Conservation (phyloP, 129 eudicot species). For the Lactuca saligna region DNA sequence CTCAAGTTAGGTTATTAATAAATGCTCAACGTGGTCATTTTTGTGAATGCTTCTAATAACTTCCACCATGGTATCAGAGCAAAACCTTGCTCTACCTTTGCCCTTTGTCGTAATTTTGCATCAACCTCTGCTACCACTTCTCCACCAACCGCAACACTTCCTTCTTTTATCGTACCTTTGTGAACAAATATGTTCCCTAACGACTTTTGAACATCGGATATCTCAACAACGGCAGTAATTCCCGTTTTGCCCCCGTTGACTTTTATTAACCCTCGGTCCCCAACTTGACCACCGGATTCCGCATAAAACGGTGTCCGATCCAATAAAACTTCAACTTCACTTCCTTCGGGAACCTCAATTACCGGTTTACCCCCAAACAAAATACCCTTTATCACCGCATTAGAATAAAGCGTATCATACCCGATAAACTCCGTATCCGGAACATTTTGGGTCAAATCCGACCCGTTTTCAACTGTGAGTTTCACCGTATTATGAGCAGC, state of each 20-base stretch:
- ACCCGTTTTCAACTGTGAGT: constrained; percentile 70
- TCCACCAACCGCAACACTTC: constrained; percentile 65
- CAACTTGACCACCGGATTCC: constrained; percentile 98
- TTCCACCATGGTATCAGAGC: no score
- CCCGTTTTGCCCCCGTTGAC: constrained; percentile 42
- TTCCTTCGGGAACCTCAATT: constrained; percentile 67
- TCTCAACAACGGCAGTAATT: constrained; percentile 59
- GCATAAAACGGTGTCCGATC: constrained; percentile 91
- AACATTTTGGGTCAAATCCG: constrained; percentile 54
- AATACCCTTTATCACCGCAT: constrained; percentile 68
- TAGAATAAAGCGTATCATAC: constrained; percentile 60
- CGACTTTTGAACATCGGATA: constrained; percentile 83
- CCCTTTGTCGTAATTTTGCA: constrained; percentile 78
- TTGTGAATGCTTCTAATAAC: no score
- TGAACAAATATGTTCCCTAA: constrained; percentile 77
- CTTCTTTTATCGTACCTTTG: constrained; percentile 74
- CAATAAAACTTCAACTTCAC: constrained; percentile 78
- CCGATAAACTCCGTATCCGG: constrained; percentile 78
- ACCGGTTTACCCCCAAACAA: constrained; percentile 71
- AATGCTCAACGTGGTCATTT: no score
- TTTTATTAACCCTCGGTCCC: constrained; percentile 76
- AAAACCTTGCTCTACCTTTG: constrained; percentile 61
- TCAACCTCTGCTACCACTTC: constrained; percentile 87
- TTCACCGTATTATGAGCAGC: constrained; percentile 89
- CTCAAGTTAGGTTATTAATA: no score